Evolutionary conservation across 352 stramenopile genomes (phyloP).

Genomic region (Globisporangium spinosum): DNA sequence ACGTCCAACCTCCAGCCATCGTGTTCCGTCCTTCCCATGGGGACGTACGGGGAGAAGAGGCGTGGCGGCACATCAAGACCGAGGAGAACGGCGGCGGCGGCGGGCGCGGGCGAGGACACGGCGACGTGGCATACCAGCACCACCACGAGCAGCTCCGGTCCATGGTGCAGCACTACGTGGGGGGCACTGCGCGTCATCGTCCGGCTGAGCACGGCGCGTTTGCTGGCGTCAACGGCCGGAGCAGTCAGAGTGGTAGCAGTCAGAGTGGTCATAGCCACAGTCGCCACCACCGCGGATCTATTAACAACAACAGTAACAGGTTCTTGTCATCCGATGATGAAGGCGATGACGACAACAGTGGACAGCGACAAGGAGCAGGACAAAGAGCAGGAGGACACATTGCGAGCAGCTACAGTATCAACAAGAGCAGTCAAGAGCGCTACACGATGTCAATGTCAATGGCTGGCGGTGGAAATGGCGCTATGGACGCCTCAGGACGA

Average conservation of each 20-base stretch:
- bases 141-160: conserved; percentile 3
- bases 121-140: not conserved
- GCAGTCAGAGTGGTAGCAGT: too few relatives aligned
- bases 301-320: not conserved
- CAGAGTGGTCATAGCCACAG: not conserved
- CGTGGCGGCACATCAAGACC: not conserved
- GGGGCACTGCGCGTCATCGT: too few relatives aligned
- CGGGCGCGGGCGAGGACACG: not conserved
- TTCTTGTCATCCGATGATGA: not conserved
- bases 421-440: too few relatives aligned
- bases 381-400: not conserved
- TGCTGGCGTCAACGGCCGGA: too few relatives aligned
- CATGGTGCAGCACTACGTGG: not conserved
- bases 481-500: not conserved
- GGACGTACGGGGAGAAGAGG: not conserved
- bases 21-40: not conserved
- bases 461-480: too few relatives aligned
- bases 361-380: not conserved
- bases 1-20: too few relatives aligned
- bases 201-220: too few relatives aligned
- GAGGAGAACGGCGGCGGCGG: not conserved
- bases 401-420: too few relatives aligned
- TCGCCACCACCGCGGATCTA: not conserved
- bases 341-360: not conserved
- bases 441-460: too few relatives aligned